Conservation (phyloP, 1,284 basidiomycete genomes). For the Tilletia caries region DNA sequence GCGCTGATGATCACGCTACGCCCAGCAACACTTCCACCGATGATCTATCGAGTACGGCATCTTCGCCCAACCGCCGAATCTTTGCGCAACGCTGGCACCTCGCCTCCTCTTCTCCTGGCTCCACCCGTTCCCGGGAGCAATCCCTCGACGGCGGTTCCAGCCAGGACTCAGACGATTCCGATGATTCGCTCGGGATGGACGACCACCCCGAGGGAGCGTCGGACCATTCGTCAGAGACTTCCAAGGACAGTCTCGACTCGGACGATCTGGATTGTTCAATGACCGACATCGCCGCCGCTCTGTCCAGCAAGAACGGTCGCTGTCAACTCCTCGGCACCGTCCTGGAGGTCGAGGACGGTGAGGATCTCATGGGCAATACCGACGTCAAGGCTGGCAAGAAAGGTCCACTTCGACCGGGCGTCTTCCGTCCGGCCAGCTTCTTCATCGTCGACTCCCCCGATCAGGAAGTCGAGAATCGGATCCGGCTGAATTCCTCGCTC, state of each 20-base stretch:
- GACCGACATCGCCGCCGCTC: not conserved
- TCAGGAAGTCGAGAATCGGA: not conserved
- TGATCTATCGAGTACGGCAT: not conserved
- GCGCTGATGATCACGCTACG: not conserved
- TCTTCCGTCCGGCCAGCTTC: not conserved
- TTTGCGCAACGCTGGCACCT: constrained; percentile 2
- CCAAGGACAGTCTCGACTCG: not conserved
- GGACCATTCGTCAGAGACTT: not conserved
- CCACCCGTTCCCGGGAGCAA: not conserved
- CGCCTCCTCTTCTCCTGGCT: not conserved
- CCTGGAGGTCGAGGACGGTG: not conserved
- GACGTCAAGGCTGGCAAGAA: not conserved
- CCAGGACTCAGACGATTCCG: constrained; percentile 7
- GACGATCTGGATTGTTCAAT: not conserved
- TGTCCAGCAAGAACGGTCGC: not conserved
- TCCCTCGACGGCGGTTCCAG: not conserved
- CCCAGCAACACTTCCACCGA: not conserved
- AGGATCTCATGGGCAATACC: not conserved
- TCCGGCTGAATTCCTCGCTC: not conserved
- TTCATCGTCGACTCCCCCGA: constrained; percentile 6
- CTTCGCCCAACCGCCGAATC: not conserved
- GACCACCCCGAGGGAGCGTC: not conserved
- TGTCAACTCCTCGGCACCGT: constrained; percentile 13
- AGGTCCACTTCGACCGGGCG: not conserved
- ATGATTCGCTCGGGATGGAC: not conserved